phyloP scores from a whole-genome alignment of 2,329 filamentous ascomycete species.

The Stemphylium vesicarium region DNA sequence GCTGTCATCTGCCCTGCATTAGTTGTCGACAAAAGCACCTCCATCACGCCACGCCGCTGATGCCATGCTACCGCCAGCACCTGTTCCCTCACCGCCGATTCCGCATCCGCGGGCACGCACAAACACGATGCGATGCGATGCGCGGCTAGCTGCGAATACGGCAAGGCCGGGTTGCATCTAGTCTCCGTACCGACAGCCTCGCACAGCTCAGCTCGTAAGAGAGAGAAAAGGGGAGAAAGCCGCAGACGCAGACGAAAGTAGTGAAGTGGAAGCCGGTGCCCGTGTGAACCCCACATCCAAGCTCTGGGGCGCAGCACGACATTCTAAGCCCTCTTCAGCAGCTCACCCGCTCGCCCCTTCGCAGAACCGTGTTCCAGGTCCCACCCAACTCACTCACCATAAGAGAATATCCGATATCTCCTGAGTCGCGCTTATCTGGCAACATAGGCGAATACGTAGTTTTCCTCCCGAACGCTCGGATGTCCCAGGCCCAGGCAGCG shows the following conservation, averaged over 20 bases:
- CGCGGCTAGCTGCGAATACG: slow-evolving; percentile 3
- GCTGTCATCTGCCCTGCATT: slow-evolving; percentile 15
- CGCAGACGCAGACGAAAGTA: background rate
- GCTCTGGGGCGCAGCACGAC: slow-evolving; percentile 14
- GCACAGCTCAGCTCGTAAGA: background rate
- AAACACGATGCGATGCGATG: background rate
- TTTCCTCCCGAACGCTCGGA: slow-evolving; percentile 6
- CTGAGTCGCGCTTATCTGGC: slow-evolving; percentile 5
- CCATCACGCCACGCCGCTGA: slow-evolving; percentile 20
- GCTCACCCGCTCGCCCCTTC: slow-evolving; percentile 7
- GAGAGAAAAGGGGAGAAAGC: slow-evolving; percentile 1
- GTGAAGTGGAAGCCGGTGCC: background rate
- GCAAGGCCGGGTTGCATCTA: background rate
- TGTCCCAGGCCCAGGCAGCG: background rate
- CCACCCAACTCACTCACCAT: background rate
- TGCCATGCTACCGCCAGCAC: slow-evolving; percentile 5
- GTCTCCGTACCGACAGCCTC: slow-evolving; percentile 7
- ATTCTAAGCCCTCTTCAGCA: slow-evolving; percentile 7
- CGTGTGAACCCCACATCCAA: slow-evolving; percentile 15
- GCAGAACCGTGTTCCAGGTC: background rate
- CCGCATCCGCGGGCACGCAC: background rate
- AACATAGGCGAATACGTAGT: slow-evolving; percentile 2
- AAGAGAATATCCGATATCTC: background rate
- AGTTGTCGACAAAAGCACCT: slow-evolving; percentile 5
- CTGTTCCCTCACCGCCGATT: slow-evolving; percentile 14